Evolutionary conservation across 768 basidiomycete genomes (phyloP).

Genomic region (Lactarius sp.): DNA sequence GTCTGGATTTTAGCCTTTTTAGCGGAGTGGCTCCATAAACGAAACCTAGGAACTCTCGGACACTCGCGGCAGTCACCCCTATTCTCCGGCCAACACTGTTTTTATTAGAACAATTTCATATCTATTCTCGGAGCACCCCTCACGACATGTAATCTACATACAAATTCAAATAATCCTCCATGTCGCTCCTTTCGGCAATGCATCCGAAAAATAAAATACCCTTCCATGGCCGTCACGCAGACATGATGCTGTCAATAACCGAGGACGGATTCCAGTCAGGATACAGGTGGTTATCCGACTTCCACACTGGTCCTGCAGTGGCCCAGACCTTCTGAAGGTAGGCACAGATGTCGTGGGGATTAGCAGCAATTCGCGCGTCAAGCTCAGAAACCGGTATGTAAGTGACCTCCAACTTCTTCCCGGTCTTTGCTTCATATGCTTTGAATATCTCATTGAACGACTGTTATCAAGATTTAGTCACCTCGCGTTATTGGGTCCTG

Average conservation of each 20-base stretch:
- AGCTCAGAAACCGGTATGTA: conserved; percentile 19
- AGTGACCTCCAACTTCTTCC: conserved; percentile 26
- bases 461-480: background rate
- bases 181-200: background rate
- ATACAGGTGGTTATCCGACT: conserved; percentile 17
- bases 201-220: background rate
- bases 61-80: background rate
- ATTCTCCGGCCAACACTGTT: background rate
- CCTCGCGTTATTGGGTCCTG: background rate
- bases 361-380: conserved; percentile 12
- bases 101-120: background rate
- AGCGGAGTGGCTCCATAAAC: background rate
- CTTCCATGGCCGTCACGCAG: background rate
- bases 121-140: background rate
- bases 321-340: conserved; percentile 14
- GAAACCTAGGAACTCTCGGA: background rate
- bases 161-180: background rate
- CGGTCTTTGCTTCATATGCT: conserved; percentile 22
- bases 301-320: background rate
- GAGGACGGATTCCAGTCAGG: conserved; percentile 26
- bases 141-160: background rate
- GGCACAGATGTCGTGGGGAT: conserved; percentile 8
- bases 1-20: too few species aligned
- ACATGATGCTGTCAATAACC: conserved; percentile 12
- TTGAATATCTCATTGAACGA: conserved; percentile 25